Conservation (phyloP, 228 moss, liverwort and hornwort genomes). For the Sphagnum fallax region DNA sequence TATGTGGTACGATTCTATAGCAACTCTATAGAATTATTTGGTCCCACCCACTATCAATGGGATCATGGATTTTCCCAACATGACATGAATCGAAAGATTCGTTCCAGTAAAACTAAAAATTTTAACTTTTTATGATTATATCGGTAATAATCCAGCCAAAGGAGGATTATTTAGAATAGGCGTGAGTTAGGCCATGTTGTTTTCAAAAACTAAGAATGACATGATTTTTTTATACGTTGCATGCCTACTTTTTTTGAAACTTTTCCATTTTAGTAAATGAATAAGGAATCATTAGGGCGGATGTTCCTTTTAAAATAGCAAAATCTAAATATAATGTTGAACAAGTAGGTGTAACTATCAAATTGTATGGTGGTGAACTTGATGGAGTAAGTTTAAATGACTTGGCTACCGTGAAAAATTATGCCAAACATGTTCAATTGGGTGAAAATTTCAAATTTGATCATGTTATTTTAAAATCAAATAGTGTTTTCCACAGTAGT, state of each 20-base stretch:
- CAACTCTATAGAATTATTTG: no score
- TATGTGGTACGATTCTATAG: no score
- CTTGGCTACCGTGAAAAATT: conserved; percentile 4
- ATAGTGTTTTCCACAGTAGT: background rate
- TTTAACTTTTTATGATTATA: conserved; percentile 2
- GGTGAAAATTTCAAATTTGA: conserved; percentile 8
- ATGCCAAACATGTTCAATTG: conserved; percentile 7
- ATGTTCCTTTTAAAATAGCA: conserved; percentile 4
- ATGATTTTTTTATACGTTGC: background rate
- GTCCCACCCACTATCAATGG: no score
- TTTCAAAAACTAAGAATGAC: background rate
- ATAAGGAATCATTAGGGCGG: background rate
- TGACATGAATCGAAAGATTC: background rate
- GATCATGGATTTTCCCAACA: background rate
- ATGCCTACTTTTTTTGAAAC: background rate
- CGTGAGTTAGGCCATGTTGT: background rate
- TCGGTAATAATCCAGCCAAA: background rate
- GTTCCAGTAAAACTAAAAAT: background rate
- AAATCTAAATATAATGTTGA: conserved; percentile 7
- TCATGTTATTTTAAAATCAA: background rate
- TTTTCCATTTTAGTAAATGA: background rate
- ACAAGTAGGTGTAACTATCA: background rate
- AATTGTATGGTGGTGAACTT: conserved; percentile 4
- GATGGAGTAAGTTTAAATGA: conserved; percentile 6
- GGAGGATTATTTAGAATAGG: background rate